Conservation (phyloP, 1,139 yeast species). For the Candida tetrigidarum region DNA sequence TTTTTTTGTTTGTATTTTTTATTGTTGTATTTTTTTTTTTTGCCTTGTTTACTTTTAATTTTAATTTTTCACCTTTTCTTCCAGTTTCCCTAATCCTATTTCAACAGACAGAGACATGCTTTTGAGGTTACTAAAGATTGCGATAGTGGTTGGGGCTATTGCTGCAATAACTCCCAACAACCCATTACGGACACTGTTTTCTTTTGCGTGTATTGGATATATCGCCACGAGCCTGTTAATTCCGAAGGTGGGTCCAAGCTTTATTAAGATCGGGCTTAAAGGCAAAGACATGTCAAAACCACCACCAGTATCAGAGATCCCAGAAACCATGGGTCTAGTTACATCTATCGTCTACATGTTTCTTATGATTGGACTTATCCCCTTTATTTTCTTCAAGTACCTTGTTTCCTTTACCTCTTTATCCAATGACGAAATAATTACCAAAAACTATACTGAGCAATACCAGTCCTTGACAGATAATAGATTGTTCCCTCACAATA, state of each 20-base stretch:
- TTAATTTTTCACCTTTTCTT: constrained; percentile 3
- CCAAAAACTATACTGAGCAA: constrained; percentile 39
- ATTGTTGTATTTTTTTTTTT: constrained; percentile 4
- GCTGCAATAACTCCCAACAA: constrained; percentile 30
- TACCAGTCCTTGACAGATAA: constrained; percentile 35
- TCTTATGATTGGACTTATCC: constrained; percentile 83
- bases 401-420: constrained; percentile 55
- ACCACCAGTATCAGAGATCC: constrained; percentile 61
- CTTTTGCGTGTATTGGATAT: constrained; percentile 72
- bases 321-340: constrained; percentile 92
- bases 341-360: constrained; percentile 82
- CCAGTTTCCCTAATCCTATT: constrained; percentile 2
- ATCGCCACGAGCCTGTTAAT: constrained; percentile 59
- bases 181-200: constrained; percentile 57
- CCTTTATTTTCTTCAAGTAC: constrained; percentile 85
- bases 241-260: constrained; percentile 68
- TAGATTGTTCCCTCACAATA: constrained; percentile 76
- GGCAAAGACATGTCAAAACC: constrained; percentile 85
- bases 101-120: constrained; percentile 5
- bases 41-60: too few species aligned
- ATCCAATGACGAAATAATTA: constrained; percentile 38
- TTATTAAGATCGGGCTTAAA: constrained; percentile 75
- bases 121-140: constrained; percentile 16
- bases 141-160: constrained; percentile 24
- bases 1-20: constrained; percentile 2